Evolutionary conservation across 805 yeast genomes (phyloP).

Genomic region (Spathaspora gorwiae): DNA sequence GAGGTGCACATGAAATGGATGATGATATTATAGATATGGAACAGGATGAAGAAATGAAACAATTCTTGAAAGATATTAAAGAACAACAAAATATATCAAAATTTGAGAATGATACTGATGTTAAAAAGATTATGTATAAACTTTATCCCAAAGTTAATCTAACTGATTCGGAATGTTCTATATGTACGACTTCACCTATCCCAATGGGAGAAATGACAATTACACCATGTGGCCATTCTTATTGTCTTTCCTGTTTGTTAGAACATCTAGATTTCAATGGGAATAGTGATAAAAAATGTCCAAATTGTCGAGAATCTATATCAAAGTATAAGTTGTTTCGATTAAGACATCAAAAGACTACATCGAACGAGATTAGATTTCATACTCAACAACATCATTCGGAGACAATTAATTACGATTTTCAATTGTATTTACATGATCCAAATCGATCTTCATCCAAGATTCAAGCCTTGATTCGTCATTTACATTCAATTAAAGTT

Average conservation of each 20-base stretch:
- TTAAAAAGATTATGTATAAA: conserved; percentile 20
- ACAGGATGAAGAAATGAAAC: conserved; percentile 8
- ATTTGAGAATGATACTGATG: conserved; percentile 19
- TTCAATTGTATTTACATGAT: conserved; percentile 39
- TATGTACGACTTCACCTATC: conserved; percentile 72
- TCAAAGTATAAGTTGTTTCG: conserved; percentile 47
- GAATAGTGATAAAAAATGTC: conserved; percentile 53
- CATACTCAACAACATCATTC: conserved; percentile 16
- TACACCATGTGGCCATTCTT: conserved; percentile 77
- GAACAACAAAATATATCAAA: conserved; percentile 6
- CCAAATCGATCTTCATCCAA: conserved; percentile 65
- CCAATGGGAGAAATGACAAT: conserved; percentile 49
- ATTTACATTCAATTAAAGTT: conserved; percentile 49
- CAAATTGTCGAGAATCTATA: conserved; percentile 64
- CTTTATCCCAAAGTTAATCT: conserved; percentile 28
- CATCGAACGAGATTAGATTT: conserved; percentile 23
- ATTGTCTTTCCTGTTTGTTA: conserved; percentile 66
- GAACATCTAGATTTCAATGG: conserved; percentile 65
- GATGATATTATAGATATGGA: conserved; percentile 26
- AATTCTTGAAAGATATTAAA: conserved; percentile 8
- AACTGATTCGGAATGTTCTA: conserved; percentile 68
- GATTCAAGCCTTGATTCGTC: conserved; percentile 60
- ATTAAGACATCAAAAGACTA: conserved; percentile 24
- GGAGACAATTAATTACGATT: conserved; percentile 13
- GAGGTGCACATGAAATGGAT: conserved; percentile 48